Conservation (phyloP, 2,329 filamentous ascomycete genomes). For the Rhynchosporium agropyri region DNA sequence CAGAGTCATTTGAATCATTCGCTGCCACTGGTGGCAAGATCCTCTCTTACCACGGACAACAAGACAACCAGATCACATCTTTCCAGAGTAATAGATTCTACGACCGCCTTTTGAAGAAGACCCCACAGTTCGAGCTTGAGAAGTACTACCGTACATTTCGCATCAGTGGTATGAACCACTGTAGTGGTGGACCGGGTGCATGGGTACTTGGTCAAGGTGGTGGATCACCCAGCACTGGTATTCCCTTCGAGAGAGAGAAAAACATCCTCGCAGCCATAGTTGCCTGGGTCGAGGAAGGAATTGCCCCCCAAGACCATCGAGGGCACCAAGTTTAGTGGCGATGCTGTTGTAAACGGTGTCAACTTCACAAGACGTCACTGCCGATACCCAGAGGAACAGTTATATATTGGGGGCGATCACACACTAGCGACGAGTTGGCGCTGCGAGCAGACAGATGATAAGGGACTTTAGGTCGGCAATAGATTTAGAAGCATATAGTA, state of each 20-base stretch:
- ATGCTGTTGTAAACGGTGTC: constrained; percentile 29
- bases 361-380: constrained; percentile 11
- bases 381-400: constrained; percentile 6
- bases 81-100: constrained; percentile 35
- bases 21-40: constrained; percentile 42
- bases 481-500: not conserved
- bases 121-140: constrained; percentile 36
- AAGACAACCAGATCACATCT: constrained; percentile 42
- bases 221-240: not conserved
- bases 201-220: constrained; percentile 42
- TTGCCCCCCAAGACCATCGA: constrained; percentile 48
- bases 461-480: not conserved
- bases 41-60: constrained; percentile 47
- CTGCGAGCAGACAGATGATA: not conserved
- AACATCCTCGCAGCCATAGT: constrained; percentile 53
- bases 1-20: constrained; percentile 29
- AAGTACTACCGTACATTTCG: constrained; percentile 54
- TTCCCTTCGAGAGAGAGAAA: constrained; percentile 11
- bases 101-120: constrained; percentile 36
- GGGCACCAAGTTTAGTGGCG: constrained; percentile 51
- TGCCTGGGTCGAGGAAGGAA: constrained; percentile 48
- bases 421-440: constrained; percentile 5
- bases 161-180: constrained; percentile 56
- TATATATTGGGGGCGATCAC: not conserved
- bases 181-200: constrained; percentile 51